phyloP scores from a whole-genome alignment of 163 green algal species.

The Coccomyxa subellipsoidea region DNA sequence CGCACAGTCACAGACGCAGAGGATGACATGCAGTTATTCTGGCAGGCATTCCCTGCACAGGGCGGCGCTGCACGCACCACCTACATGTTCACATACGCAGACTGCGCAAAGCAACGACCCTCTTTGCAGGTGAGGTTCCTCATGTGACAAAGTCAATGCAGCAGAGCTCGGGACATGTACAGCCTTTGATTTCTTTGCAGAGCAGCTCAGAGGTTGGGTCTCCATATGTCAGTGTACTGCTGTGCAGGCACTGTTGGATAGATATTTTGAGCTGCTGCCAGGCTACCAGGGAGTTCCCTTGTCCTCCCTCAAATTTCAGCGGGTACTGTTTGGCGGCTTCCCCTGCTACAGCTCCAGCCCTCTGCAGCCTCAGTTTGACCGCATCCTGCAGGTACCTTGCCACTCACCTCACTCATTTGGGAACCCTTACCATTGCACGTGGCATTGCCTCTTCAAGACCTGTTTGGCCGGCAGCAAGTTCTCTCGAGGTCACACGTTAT shows the following conservation, averaged over 20 bases:
- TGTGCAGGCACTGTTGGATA: conserved; percentile 69
- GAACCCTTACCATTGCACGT: too few species aligned
- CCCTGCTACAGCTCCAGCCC: conserved; percentile 73
- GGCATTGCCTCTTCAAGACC: too few species aligned
- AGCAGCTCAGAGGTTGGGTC: too few species aligned
- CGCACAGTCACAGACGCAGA: conserved; percentile 49
- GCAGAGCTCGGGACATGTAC: too few species aligned
- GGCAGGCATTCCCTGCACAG: conserved; percentile 89
- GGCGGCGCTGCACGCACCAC: conserved; percentile 70
- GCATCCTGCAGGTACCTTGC: conserved; percentile 53
- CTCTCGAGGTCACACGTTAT: too few species aligned
- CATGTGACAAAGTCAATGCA: not conserved
- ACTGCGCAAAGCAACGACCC: conserved; percentile 65
- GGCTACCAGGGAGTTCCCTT: conserved; percentile 62
- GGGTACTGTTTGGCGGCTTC: conserved; percentile 87
- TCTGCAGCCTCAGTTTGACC: conserved; percentile 58
- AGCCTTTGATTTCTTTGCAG: too few species aligned
- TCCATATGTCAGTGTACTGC: too few species aligned
- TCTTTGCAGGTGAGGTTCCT: conserved; percentile 43
- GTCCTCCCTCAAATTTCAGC: conserved; percentile 51
- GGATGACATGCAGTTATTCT: conserved; percentile 84
- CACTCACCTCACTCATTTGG: not conserved
- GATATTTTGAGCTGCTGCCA: conserved; percentile 81
- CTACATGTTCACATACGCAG: conserved; percentile 94
- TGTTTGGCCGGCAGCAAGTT: too few species aligned